Evolutionary conservation across 306 rosid species (phyloP).

Genomic region (Cicer bijugum): DNA sequence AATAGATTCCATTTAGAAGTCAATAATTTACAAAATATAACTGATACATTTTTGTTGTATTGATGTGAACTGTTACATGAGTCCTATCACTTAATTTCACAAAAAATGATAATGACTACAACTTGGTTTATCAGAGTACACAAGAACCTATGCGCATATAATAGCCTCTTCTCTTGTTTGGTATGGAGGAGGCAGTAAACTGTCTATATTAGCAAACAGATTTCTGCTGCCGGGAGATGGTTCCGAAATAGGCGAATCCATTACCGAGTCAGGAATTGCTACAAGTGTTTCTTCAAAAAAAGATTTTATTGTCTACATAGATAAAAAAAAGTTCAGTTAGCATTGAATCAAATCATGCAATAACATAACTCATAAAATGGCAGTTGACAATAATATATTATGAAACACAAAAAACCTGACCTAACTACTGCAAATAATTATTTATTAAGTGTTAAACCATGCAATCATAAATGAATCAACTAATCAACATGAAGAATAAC

Average conservation of each 20-base stretch:
- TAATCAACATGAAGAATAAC: not conserved
- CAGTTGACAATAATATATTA: constrained; percentile 17
- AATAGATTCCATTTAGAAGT: constrained; percentile 35
- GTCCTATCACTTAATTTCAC: constrained; percentile 20
- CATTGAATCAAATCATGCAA: constrained; percentile 34
- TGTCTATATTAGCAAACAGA: constrained; percentile 62
- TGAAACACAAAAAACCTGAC: constrained; percentile 12
- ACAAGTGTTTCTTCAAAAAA: constrained; percentile 86
- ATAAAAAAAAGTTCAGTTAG: constrained; percentile 47
- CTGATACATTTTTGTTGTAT: not conserved
- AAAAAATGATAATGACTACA: constrained; percentile 33
- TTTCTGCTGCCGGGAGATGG: constrained; percentile 57
- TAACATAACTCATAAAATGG: constrained; percentile 15
- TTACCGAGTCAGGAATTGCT: constrained; percentile 76
- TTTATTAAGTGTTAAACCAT: constrained; percentile 12
- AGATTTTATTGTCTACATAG: constrained; percentile 74
- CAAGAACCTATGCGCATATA: constrained; percentile 55
- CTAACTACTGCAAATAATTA: constrained; percentile 16
- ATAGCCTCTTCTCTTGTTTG: constrained; percentile 51
- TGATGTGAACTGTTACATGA: constrained; percentile 27
- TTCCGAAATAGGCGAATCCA: constrained; percentile 72
- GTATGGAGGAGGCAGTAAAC: constrained; percentile 73
- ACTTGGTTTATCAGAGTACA: constrained; percentile 30
- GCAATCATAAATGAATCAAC: not conserved
- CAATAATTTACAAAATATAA: constrained; percentile 32